Conservation (phyloP, 1,284 basidiomycete species). For the Trichosporon sp. region DNA sequence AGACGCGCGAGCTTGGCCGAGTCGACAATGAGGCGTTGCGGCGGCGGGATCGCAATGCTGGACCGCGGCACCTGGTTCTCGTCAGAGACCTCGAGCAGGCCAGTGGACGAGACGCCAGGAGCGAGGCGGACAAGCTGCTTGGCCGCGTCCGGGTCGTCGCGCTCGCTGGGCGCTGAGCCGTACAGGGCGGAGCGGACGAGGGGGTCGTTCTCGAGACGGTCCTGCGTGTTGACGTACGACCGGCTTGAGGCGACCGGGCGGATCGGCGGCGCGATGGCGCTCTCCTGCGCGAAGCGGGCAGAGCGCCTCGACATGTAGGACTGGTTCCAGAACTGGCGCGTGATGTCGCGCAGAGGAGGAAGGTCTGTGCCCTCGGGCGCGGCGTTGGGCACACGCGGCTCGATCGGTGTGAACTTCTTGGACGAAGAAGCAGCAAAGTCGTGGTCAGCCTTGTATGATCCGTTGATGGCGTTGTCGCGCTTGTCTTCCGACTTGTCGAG, state of each 20-base stretch:
- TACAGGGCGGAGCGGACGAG: conserved; percentile 76
- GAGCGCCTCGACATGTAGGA: conserved; percentile 79
- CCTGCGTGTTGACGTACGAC: conserved; percentile 74
- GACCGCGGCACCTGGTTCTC: conserved; percentile 77
- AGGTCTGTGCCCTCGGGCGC: conserved; percentile 23
- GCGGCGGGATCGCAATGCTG: conserved; percentile 90
- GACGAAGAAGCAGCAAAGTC: conserved; percentile 61
- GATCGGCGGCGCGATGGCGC: conserved; percentile 82
- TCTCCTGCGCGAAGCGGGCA: conserved; percentile 78
- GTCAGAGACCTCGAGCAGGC: conserved; percentile 71
- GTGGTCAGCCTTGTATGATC: conserved; percentile 56
- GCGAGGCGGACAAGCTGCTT: conserved; percentile 62
- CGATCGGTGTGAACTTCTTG: conserved; percentile 52
- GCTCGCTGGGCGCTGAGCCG: conserved; percentile 73
- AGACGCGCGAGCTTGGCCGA: conserved; percentile 93
- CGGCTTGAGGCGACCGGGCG: conserved; percentile 73
- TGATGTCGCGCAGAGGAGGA: conserved; percentile 61
- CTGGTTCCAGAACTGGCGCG: conserved; percentile 65
- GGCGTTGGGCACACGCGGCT: conserved; percentile 52
- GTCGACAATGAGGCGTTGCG: conserved; percentile 93
- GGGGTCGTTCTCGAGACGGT: conserved; percentile 60
- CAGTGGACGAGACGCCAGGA: conserved; percentile 68
- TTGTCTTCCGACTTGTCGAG: conserved; percentile 31
- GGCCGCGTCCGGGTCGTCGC: conserved; percentile 66
- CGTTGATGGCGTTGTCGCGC: conserved; percentile 51